phyloP scores from a whole-genome alignment of 495 filamentous ascomycete species.

The Pyronema omphalodes region DNA sequence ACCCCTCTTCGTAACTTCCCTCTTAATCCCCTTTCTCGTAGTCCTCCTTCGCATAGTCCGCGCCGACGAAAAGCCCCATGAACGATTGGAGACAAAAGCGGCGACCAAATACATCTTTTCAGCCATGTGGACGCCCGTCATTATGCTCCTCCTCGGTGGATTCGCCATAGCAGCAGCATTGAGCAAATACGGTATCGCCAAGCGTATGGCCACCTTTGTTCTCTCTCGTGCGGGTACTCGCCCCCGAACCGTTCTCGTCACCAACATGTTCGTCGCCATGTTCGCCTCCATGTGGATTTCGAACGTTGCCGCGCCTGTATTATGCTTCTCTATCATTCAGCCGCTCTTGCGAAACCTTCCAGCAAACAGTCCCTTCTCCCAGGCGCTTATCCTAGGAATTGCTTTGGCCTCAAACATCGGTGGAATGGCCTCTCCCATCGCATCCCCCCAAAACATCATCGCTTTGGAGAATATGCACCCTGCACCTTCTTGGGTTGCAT shows the following conservation, averaged over 20 bases:
- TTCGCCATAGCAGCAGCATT: slow-evolving; percentile 91
- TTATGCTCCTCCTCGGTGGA: slow-evolving; percentile 92
- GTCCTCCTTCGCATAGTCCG: slow-evolving; percentile 74
- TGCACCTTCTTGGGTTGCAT: slow-evolving; percentile 73
- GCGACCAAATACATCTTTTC: slow-evolving; percentile 70
- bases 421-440: slow-evolving; percentile 89
- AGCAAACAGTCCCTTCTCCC: slow-evolving; percentile 74
- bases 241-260: slow-evolving; percentile 69
- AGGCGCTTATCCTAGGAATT: slow-evolving; percentile 89
- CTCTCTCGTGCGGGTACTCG: slow-evolving; percentile 87
- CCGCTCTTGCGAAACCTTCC: slow-evolving; percentile 88
- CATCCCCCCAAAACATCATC: slow-evolving; percentile 92
- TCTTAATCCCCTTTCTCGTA: slow-evolving; percentile 83
- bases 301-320: slow-evolving; percentile 93
- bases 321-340: slow-evolving; percentile 94
- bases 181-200: slow-evolving; percentile 94
- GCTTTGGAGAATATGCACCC: slow-evolving; percentile 88
- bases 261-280: slow-evolving; percentile 96
- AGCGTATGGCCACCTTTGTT: slow-evolving; percentile 91
- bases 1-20: slow-evolving; percentile 88
- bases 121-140: slow-evolving; percentile 98
- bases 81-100: slow-evolving; percentile 49
- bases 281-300: slow-evolving; percentile 98
- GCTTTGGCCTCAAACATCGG: slow-evolving; percentile 90
- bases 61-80: slow-evolving; percentile 47